Evolutionary conservation across 2,329 filamentous ascomycete species (phyloP).

Genomic region (Scedosporium aurantiacum): DNA sequence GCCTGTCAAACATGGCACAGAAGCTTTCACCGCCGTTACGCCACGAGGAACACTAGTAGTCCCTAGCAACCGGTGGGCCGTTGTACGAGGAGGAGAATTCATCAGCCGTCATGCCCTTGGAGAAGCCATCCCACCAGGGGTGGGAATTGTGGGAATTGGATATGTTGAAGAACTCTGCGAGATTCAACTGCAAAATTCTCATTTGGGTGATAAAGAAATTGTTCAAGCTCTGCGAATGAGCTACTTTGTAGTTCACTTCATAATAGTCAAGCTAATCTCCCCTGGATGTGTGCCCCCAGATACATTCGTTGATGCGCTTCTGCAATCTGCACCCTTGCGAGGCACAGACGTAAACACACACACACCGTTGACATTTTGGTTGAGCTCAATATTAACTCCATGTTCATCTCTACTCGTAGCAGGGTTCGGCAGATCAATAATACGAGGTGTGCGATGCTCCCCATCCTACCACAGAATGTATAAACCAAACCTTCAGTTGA

Average conservation of each 20-base stretch:
- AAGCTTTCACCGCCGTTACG: neutral
- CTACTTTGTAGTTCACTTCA: no score
- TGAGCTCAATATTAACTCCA: neutral
- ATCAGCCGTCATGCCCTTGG: no score
- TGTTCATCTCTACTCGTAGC: neutral
- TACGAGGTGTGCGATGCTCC: neutral
- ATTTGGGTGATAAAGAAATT: neutral
- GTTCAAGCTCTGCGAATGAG: neutral
- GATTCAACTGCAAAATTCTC: no score
- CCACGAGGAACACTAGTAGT: neutral
- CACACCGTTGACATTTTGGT: neutral
- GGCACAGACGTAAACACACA: neutral
- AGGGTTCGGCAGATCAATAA: neutral
- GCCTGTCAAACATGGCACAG: neutral
- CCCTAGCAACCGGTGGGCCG: neutral
- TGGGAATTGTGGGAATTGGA: no score
- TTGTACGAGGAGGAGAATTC: no score
- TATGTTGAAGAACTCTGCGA: no score
- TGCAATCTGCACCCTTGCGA: neutral
- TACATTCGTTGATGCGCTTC: neutral
- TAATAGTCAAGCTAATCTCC: neutral
- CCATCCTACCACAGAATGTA: neutral
- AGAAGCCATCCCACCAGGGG: no score
- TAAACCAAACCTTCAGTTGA: neutral
- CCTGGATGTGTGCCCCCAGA: neutral